Base-by-base conservation (phyloP, 1,284 basidiomycete species). In the Ceratobasidium sp. region DNA sequence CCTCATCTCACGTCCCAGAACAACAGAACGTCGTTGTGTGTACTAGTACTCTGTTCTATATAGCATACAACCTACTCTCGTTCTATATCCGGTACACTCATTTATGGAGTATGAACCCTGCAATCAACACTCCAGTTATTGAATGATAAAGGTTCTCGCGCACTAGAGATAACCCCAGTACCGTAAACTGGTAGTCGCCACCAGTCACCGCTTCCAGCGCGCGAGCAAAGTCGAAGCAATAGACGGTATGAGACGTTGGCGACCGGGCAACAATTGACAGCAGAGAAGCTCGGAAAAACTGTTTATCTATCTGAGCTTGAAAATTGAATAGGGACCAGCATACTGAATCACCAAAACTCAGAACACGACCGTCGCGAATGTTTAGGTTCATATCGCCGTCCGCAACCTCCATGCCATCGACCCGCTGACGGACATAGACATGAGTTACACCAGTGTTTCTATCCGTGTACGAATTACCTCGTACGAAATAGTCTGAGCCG, bases 311-410 rank as follows among this genome's bases (percentile, higher is more conserved):
- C 46, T 56, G 69, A 38, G 15, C 26, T 33, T 26, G 2, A 40
- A 20, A n/a, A 10, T 33, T 7, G 46, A 73, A 82, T 82, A 77
- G 81, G 81, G 33, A 75, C 75, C 17, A 86, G 26, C 67, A 17
- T 40, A 62, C 70, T 23, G 70, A 73, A 44, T 73, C 59, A 33
- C 57, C 70, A 28, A 48, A 73, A 23, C 70, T 73, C 26, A 73
- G 28, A 9, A 73, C 57, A 2, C 20, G 38, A 4, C 70, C 59
- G 28, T 62, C 44, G 26, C 13, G 44, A 46, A 96, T 87, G 86
- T 97, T 96, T 83, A 97, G 85, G 84, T 97, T 97, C 85, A 96
- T 89, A 84, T 96, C 92, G 56, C 92, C 96, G 82, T 97, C 94
- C 20, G 90, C 88, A 13, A 98, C 94, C 83, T 96, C 94, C 68